Evolutionary conservation across 2,329 filamentous ascomycete genomes (phyloP), one percentile per base, ranked within the genome.

Genomic region (Cordyceps tenuipes): DNA sequence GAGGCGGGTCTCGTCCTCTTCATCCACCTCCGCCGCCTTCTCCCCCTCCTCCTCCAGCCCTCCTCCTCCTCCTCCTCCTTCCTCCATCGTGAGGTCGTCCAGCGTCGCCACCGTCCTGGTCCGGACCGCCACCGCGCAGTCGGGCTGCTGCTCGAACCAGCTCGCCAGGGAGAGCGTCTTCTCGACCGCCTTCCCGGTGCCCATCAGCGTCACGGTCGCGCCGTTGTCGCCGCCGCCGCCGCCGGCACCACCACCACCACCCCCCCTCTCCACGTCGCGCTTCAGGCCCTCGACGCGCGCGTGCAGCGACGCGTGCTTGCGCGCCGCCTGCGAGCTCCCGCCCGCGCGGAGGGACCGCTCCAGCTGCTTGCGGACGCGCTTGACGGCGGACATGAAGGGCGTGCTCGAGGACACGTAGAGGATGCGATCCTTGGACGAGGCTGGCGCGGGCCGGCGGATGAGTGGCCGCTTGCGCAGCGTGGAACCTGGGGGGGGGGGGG

Each of bases 331-430:
- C 17, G 72, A 70, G 23, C 72, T 65, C 51, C 41, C 39, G 43
- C 41, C 31, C 4, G 52, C 53, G 43, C 68, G 73, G 13, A 79
- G 75, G 4, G 81, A 78, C 43, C 80, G 76, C 49, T 82, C 76
- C 4, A 91, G 82, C 1, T 85, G 79, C 62, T 83, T 83, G 62
- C 83, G 82, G 15, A 86, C 81, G 55, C 87, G 85, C 66, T 84
- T 84, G 13, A 89, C 79, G 5, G 83, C 77, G 12, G 86, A 82
- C 72, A 90, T 82, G 75, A 90, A 89, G 7, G 86, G 84, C 0
- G 87, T 85, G 43, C 77, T 77, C 46, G 81, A 73, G 43, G 83
- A 84, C 61, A 91, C 77, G 74, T 90, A 90, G 70, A 91, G 77
- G 62, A 82, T 69, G 50, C 71, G 73, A 8, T 73, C 68, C 55